A percentile compares a stretch with the other conserved stretches of the same genome.
Conservation (phyloP, 805 yeast species). For the Spathaspora sp. region DNA sequence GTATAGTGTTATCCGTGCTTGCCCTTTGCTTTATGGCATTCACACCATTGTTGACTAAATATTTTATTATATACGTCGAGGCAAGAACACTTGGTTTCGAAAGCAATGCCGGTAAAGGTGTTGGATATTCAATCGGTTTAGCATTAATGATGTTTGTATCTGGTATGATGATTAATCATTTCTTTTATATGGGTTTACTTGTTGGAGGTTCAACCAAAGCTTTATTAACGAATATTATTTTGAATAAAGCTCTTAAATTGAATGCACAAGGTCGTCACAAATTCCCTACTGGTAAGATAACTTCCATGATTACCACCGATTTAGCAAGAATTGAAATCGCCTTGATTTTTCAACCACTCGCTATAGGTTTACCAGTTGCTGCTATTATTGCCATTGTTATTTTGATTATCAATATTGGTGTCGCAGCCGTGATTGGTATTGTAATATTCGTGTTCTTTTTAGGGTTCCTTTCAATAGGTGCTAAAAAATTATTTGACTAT, state of each 20-base stretch:
- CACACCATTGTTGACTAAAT: constrained; percentile 23
- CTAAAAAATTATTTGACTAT: constrained; percentile 46
- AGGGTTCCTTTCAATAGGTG: constrained; percentile 36
- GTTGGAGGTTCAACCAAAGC: constrained; percentile 67
- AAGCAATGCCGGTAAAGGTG: constrained; percentile 19
- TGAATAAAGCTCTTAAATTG: constrained; percentile 60
- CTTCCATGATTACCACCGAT: constrained; percentile 74
- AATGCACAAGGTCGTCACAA: constrained; percentile 51
- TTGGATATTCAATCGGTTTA: constrained; percentile 33
- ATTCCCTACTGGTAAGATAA: constrained; percentile 63
- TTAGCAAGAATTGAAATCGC: constrained; percentile 73
- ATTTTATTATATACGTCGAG: constrained; percentile 29
- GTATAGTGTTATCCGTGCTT: not conserved
- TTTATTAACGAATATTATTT: constrained; percentile 61
- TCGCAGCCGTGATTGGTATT: constrained; percentile 64
- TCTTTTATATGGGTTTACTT: constrained; percentile 51
- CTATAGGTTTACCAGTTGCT: constrained; percentile 58
- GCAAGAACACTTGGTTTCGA: constrained; percentile 15
- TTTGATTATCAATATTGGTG: constrained; percentile 63
- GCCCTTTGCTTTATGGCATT: constrained; percentile 5
- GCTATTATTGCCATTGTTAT: constrained; percentile 58
- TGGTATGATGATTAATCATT: constrained; percentile 45
- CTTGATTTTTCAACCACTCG: constrained; percentile 54
- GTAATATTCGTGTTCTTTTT: constrained; percentile 43
- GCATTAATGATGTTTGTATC: constrained; percentile 9